These are phyloP conservation scores for Paramecium primaurelia DNA, from an alignment of 73 alveolate genomes.

Conservation along the genomic window DNA sequence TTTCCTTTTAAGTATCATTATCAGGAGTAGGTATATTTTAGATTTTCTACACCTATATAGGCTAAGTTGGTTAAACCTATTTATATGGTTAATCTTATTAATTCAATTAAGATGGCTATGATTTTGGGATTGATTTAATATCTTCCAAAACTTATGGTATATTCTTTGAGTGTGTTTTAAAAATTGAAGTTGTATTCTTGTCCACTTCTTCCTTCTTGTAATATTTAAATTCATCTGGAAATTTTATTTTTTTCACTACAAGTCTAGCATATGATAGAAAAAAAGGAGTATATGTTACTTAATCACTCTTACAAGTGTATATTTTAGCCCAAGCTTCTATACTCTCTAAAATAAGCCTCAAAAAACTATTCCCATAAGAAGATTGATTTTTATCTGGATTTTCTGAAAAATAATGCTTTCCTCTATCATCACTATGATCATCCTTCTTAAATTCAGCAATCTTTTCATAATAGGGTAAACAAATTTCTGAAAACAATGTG, in stretches of 20 bases:
- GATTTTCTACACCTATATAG: background rate
- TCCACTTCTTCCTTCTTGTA: background rate
- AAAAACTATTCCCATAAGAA: background rate
- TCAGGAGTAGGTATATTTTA: background rate
- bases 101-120: background rate
- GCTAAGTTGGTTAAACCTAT: background rate
- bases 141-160: background rate
- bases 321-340: background rate
- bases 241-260: background rate
- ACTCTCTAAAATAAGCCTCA: background rate
- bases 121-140: background rate
- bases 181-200: background rate
- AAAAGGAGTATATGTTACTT: background rate
- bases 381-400: background rate
- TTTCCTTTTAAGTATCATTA: background rate
- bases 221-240: background rate
- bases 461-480: background rate
- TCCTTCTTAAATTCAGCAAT: background rate
- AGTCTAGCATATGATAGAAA: background rate
- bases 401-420: background rate
- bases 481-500: background rate
- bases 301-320: background rate
- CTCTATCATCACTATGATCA: background rate
- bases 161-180: background rate
- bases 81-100: background rate